Base-by-base conservation (phyloP, 2,329 filamentous ascomycete species). In the Botrytis tulipae region DNA sequence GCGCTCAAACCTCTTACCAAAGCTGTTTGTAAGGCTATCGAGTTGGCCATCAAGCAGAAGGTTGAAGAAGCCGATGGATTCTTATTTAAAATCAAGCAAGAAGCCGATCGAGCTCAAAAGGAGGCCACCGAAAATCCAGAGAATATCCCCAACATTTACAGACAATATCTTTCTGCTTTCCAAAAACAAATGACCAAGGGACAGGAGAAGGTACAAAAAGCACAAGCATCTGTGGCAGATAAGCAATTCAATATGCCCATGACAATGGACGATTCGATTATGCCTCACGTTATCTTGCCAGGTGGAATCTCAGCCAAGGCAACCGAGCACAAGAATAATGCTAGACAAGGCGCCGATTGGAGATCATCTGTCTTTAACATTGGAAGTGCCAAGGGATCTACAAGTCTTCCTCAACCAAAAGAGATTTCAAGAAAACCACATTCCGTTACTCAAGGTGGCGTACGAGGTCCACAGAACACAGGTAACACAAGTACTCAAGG, bases 291-390 rank as follows among this genome's bases (percentile, higher is more conserved):
- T 81, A 87, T 91, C 73, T 87, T 99, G 9, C 94, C 95, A 40
- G 93, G 93, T 46, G 95, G 94, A 72, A 95, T 98, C 82, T 96
- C 93, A 78, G 91, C 90, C 85, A 98, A 97, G 89, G 95, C 95
- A 16, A 97, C 93, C 37, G 94, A 97, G 83, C 98, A 97, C 87
- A 93, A 90, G 84, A 90, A 98, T 35, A 87, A 97, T 73, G 93
- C 95, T 14, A 86, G 86, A 77, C 94, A 96, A 89, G 96, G 96
- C 70, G 93, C 97, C 73, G 91, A 90, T 82, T 99, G 96, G 96
- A 92, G 97, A 86, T 97, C 93, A 75, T 94, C 95, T 16, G 90
- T 99, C 80, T 99, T 99, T 86, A 91, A 90, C 74, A 92, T 98
- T 78, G 95, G 96, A 66, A 88, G 85, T 61, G 94, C 95, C 18